phyloP scores from a whole-genome alignment of 2,329 filamentous ascomycete genomes.

The Calcarisporium arbuscula region DNA sequence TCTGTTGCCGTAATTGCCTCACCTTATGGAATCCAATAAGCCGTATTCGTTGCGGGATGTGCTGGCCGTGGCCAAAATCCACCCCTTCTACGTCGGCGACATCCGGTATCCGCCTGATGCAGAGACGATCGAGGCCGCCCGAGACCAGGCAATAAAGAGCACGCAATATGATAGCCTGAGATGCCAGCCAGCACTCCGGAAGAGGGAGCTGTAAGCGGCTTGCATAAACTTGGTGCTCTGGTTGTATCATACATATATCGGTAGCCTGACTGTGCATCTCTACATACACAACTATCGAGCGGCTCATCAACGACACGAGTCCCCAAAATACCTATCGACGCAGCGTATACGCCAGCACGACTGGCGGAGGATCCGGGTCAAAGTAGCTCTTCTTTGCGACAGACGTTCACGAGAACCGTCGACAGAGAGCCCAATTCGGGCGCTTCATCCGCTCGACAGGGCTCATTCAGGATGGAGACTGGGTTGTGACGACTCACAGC shows the following conservation, averaged over 20 bases:
- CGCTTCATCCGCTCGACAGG: slow-evolving; percentile 21
- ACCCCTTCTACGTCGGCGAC: slow-evolving; percentile 27
- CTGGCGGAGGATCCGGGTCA: slow-evolving; percentile 30
- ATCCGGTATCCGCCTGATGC: slow-evolving; percentile 23
- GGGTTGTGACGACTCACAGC: slow-evolving; percentile 31
- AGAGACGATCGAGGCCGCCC: slow-evolving; percentile 3
- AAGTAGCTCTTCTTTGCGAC: slow-evolving; percentile 32
- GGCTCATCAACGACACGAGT: slow-evolving; percentile 26
- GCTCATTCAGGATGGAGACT: slow-evolving; percentile 28
- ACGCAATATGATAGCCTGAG: slow-evolving; percentile 1
- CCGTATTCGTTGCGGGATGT: slow-evolving; percentile 22
- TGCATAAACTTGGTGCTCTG: not conserved
- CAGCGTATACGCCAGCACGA: slow-evolving; percentile 31
- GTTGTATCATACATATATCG: too few species aligned
- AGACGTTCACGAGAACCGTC: slow-evolving; percentile 33
- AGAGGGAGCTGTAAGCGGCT: slow-evolving; percentile 16
- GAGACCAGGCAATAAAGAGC: slow-evolving; percentile 5
- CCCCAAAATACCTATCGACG: slow-evolving; percentile 29
- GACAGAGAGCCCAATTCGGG: slow-evolving; percentile 28
- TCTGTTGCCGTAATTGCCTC: not conserved
- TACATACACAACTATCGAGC: slow-evolving; percentile 28
- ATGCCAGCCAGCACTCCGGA: slow-evolving; percentile 14
- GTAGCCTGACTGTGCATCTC: not conserved
- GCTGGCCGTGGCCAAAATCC: slow-evolving; percentile 24
- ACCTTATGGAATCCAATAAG: slow-evolving; percentile 4